Evolutionary conservation across 768 basidiomycete genomes (phyloP).

Genomic region (Naematelia encephala): DNA sequence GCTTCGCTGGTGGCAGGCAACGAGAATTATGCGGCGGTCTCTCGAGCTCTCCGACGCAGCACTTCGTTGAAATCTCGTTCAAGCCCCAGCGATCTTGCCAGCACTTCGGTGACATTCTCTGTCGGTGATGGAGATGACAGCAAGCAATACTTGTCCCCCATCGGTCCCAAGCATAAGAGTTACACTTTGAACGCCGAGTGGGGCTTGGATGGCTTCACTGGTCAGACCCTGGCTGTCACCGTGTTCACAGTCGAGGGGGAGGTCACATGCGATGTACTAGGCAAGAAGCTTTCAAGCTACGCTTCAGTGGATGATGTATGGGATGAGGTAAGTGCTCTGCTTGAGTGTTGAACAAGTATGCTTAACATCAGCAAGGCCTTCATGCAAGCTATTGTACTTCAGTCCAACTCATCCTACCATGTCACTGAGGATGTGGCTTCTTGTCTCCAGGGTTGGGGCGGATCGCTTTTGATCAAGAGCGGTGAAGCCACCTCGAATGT

Average conservation of each 20-base stretch:
- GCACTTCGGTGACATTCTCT: slow-evolving; percentile 21
- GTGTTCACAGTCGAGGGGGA: slow-evolving; percentile 31
- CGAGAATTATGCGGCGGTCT: slow-evolving; percentile 10
- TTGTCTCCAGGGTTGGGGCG: slow-evolving; percentile 19
- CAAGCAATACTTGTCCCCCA: slow-evolving; percentile 26
- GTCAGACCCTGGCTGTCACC: slow-evolving; percentile 20
- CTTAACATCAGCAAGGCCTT: slow-evolving; percentile 18
- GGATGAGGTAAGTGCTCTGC: slow-evolving; percentile 24
- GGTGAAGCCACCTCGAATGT: slow-evolving; percentile 24
- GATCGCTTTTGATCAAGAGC: slow-evolving; percentile 23
- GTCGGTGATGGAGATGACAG: slow-evolving; percentile 10
- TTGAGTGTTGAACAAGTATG: no score
- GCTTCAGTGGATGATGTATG: slow-evolving; percentile 31
- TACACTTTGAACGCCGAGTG: slow-evolving; percentile 13
- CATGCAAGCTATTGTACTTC: slow-evolving; percentile 19
- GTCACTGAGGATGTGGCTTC: slow-evolving; percentile 16
- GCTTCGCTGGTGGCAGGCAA: slow-evolving; percentile 8
- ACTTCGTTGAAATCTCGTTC: neutral
- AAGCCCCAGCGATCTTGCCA: slow-evolving; percentile 1
- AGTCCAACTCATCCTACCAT: slow-evolving; percentile 13
- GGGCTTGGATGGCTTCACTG: slow-evolving; percentile 13
- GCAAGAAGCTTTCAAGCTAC: slow-evolving; percentile 20
- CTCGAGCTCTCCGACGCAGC: slow-evolving; percentile 5
- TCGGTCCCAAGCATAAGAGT: slow-evolving; percentile 17
- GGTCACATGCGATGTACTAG: slow-evolving; percentile 31